Base-by-base conservation (phyloP, 1,284 basidiomycete species). In the Marasmius oreades region DNA sequence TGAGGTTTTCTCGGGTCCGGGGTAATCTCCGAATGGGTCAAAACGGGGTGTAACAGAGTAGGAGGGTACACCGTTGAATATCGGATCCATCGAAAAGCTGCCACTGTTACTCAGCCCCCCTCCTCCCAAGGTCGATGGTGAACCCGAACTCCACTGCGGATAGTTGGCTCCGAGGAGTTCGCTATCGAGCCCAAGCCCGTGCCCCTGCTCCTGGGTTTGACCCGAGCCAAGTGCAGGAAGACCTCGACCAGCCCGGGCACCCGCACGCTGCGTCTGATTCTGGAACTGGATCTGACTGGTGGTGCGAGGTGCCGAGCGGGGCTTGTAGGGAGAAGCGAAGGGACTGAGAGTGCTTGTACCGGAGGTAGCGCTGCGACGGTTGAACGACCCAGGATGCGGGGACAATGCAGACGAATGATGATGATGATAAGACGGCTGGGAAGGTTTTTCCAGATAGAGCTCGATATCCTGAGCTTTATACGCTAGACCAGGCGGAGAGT, bases 1-100 rank as follows among this genome's bases (percentile, higher is more conserved):
- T n/a, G 16, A 16, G n/a, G 5, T 7, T 54, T 47, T 26, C 39
- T 54, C 34, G 47, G 47, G 20, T 8, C n/a, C 47, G 28, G 47
- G 16, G 31, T 28, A 50, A 51, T 59, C 57, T 8, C 46, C 57
- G 20, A 59, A 59, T 6, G 57, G 57, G 43, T 59, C 57, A 46
- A 59, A 59, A 16, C 57, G 53, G 1, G 51, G 37, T 5, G 54
- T 55, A 23, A 45, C 50, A 24, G 55, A 51, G 31, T 55, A 59
- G 4, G 51, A 36, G 20, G 57, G 48, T 18, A 23, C 24, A 22
- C 57, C 33, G 24, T 16, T 23, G 45, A 45, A 50, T 36, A 42
- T 34, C 45, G 43, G 43, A 16, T 43, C 52, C 48, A 28, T 51
- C 48, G 26, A 24, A 8, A 28, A 12, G n/a, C 24, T 33, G 14